phyloP scores from a whole-genome alignment of 305 asterid species.

The Fraxinus velutina region DNA sequence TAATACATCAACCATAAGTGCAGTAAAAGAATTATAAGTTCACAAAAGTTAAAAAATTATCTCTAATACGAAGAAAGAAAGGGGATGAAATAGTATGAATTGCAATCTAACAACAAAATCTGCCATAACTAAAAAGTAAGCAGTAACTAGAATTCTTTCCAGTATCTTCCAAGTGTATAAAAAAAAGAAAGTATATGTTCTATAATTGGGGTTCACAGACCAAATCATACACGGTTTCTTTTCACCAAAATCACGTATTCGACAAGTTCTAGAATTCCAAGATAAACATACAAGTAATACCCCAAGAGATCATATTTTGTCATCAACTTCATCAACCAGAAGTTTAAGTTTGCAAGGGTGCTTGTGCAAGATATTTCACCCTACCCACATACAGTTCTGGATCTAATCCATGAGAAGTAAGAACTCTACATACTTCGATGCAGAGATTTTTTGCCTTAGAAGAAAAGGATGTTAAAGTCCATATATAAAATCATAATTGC shows the following conservation, averaged over 20 bases:
- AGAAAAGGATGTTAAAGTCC: neutral
- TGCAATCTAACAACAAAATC: neutral
- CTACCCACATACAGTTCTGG: neutral
- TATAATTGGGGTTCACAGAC: neutral
- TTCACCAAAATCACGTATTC: neutral
- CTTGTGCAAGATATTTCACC: neutral
- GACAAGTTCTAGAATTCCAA: neutral
- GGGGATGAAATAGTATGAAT: neutral
- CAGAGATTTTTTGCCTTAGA: neutral
- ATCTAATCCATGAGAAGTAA: neutral
- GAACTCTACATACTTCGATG: neutral
- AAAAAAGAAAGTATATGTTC: neutral
- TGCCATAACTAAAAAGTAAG: neutral
- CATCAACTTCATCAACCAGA: neutral
- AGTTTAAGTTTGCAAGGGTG: neutral
- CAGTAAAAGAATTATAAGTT: neutral
- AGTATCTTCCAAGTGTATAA: neutral
- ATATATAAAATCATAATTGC: neutral
- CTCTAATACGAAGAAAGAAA: neutral
- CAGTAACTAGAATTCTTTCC: neutral
- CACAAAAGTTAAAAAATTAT: neutral
- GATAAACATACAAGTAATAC: neutral
- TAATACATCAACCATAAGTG: neutral
- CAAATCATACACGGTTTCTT: neutral
- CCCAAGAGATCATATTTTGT: neutral